Evolutionary conservation across 1,284 basidiomycete species (phyloP).

Genomic region (Mycena sp.): DNA sequence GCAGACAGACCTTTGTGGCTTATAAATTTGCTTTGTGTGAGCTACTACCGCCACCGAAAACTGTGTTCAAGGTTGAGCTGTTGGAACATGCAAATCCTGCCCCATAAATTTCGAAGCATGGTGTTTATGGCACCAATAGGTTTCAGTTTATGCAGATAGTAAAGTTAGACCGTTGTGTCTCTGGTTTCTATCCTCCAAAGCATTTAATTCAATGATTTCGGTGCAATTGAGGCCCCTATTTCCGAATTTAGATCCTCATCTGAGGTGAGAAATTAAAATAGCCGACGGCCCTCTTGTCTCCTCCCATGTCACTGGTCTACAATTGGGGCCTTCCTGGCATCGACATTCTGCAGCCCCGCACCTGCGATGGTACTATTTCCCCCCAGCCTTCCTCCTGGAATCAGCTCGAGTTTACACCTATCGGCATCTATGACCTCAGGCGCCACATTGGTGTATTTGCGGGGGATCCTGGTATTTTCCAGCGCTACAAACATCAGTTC

Average conservation of each 20-base stretch:
- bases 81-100: no score
- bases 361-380: not conserved
- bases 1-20: no score
- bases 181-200: no score
- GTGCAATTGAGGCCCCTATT: no score
- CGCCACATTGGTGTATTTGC: not conserved
- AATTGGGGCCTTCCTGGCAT: constrained; percentile 5
- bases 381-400: not conserved
- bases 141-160: no score
- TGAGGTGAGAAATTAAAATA: not conserved
- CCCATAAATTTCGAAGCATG: no score
- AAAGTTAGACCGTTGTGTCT: no score
- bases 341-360: not conserved
- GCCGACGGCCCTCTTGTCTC: not conserved
- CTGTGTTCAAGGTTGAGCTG: no score
- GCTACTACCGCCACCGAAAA: no score
- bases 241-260: not conserved
- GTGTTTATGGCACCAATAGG: no score
- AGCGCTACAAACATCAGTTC: not conserved
- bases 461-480: not conserved
- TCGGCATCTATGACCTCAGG: constrained; percentile 7
- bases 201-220: no score
- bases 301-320: not conserved
- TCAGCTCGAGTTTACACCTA: not conserved
- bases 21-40: no score